Evolutionary conservation across 352 stramenopile genomes (phyloP), one percentile per base, ranked within the genome.

Genomic region (Phytophthora citricola): DNA sequence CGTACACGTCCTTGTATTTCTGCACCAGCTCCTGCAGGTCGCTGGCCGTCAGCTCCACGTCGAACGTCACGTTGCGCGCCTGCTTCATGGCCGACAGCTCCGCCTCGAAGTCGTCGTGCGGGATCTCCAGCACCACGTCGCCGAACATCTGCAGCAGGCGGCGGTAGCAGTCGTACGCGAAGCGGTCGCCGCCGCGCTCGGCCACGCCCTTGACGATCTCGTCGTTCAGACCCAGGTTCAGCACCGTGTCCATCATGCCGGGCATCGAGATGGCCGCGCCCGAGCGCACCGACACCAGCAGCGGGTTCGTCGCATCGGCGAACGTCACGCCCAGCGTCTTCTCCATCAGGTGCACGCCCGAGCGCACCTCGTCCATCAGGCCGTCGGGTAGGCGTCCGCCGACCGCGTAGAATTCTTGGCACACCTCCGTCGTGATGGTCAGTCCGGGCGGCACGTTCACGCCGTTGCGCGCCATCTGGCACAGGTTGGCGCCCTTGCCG

Each of bases 331-430:
- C 41, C 54, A 72, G 56, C 49, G 57, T 72, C 50, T 38, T 63
- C 58, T 58, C 63, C 63, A 67, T 72, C 11, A 67, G 64, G 43
- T 56, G 64, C 43, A 63, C 49, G 51, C 64, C 58, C 22, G 43
- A 1, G 15, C 58, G 50, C 34, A 67, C 57, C 57, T 72, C 50
- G 36, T 63, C 58, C 64, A 72, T 63, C 22, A 72, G 45, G 50
- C 50, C 64, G 57, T 67, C 44, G 7, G 58, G 44, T 40, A 72
- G 57, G 20, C 44, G 63, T 27, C 57, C 57, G 38, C 63, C 64
- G 50, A 67, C 64, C 43, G 64, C 64, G 64, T 67, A 72, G 64
- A 72, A 72, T 62, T 72, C 64, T 63, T 72, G 64, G 57, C 64
- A 72, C 57, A 67, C 64, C 57, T 58, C 57, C 57, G 58, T 63